A percentile compares a stretch with the other conserved stretches of the same genome.
phyloP scores from a whole-genome alignment of 805 yeast genomes.

The Pichia paraexigua region DNA sequence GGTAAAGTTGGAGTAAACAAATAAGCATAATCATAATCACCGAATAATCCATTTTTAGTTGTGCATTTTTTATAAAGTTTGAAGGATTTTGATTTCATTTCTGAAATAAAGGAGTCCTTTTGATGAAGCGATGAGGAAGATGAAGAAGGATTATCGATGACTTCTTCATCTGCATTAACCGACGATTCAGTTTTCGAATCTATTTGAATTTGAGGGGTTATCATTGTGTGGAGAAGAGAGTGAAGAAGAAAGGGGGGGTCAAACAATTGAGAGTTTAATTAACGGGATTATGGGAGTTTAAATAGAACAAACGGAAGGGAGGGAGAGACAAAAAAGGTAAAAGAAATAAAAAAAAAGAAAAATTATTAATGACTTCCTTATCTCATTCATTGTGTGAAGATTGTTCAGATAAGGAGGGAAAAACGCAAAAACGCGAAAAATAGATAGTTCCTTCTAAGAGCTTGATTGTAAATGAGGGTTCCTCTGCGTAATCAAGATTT shows the following conservation, averaged over 20 bases:
- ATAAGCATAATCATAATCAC: conserved; percentile 76
- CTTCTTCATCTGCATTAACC: neutral
- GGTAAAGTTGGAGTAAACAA: conserved; percentile 79
- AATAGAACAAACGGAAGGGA: neutral
- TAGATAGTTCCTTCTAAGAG: no score
- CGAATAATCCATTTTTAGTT: conserved; percentile 75
- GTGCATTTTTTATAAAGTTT: conserved; percentile 30
- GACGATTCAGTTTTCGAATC: neutral
- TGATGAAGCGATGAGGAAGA: neutral
- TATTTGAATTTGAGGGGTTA: neutral
- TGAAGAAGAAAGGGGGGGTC: neutral
- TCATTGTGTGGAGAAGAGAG: neutral
- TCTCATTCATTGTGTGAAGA: no score
- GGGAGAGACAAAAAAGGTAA: neutral
- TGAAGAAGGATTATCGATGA: neutral
- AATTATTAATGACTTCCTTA: no score
- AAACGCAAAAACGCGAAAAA: no score
- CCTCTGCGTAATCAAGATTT: no score
- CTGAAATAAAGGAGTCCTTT: neutral
- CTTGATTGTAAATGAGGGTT: no score
- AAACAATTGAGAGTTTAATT: no score
- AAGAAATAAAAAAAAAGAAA: no score
- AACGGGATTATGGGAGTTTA: neutral
- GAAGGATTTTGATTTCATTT: neutral
- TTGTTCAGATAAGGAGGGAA: no score